Conservation (phyloP, 805 yeast genomes). For the Lipomyces sp. region DNA sequence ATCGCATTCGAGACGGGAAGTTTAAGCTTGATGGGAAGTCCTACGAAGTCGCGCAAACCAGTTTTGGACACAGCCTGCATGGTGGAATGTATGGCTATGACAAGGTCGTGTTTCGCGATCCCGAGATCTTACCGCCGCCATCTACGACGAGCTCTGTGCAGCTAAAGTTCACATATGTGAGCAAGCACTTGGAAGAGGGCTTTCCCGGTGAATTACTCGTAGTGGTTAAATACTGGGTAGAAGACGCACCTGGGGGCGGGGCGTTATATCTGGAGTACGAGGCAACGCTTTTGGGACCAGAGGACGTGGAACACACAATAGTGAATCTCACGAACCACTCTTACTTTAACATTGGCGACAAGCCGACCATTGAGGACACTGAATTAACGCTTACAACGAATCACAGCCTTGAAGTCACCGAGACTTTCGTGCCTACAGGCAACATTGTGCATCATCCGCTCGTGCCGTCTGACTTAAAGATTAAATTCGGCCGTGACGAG, state of each 20-base stretch:
- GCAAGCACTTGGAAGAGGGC: conserved; percentile 57
- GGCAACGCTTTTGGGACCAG: conserved; percentile 47
- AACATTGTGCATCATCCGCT: conserved; percentile 43
- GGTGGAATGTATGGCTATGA: conserved; percentile 62
- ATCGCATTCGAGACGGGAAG: conserved; percentile 56
- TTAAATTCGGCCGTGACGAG: conserved; percentile 44
- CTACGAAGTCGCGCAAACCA: conserved; percentile 53
- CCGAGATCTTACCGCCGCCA: conserved; percentile 49
- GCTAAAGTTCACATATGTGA: conserved; percentile 51
- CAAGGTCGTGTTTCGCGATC: conserved; percentile 58
- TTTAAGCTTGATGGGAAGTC: conserved; percentile 51
- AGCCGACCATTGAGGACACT: conserved; percentile 48
- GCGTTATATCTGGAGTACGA: conserved; percentile 57
- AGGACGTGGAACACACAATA: conserved; percentile 52
- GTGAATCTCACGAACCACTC: conserved; percentile 67
- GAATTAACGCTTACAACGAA: conserved; percentile 49
- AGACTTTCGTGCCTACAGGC: conserved; percentile 56
- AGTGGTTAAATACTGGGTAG: conserved; percentile 53
- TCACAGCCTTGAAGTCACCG: conserved; percentile 52
- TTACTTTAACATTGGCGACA: conserved; percentile 55
- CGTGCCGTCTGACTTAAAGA: conserved; percentile 38
- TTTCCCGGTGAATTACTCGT: conserved; percentile 64
- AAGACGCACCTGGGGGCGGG: conserved; percentile 43
- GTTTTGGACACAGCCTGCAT: conserved; percentile 54
- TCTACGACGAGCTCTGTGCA: conserved; percentile 43